phyloP scores from a whole-genome alignment of 345 rosid species.

The Dipteronia dyeriana region DNA sequence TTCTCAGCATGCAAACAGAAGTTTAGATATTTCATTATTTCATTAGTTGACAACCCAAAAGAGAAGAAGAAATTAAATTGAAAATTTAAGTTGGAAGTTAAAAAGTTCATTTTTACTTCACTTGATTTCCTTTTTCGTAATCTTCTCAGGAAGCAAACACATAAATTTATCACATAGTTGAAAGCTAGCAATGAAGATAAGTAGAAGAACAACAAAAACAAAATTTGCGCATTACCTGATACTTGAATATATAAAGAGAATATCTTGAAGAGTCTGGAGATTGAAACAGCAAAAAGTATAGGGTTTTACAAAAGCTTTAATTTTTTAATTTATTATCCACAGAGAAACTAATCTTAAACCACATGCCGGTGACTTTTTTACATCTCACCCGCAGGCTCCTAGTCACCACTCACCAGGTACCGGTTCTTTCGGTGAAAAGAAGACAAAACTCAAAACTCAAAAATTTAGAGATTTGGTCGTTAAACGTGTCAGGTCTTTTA shows the following conservation, averaged over 20 bases:
- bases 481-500: constrained; percentile 48
- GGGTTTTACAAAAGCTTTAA: constrained; percentile 16
- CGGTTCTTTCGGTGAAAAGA: constrained; percentile 28
- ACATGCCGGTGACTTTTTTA: constrained; percentile 15
- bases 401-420: constrained; percentile 27
- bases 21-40: neutral
- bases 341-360: neutral
- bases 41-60: constrained; percentile 2
- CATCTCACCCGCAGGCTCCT: constrained; percentile 19
- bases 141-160: constrained; percentile 19
- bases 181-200: neutral
- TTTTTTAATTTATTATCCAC: constrained; percentile 11
- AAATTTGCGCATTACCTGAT: constrained; percentile 9
- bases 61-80: neutral
- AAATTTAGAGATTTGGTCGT: neutral
- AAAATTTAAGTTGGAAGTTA: neutral
- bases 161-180: neutral
- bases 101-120: neutral
- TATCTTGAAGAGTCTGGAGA: constrained; percentile 13
- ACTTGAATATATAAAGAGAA: neutral
- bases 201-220: neutral
- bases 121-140: neutral
- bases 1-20: constrained; percentile 17
- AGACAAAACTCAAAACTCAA: neutral
- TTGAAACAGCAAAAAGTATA: neutral